Conservation (phyloP, 768 basidiomycete genomes). For the Mycena metata region DNA sequence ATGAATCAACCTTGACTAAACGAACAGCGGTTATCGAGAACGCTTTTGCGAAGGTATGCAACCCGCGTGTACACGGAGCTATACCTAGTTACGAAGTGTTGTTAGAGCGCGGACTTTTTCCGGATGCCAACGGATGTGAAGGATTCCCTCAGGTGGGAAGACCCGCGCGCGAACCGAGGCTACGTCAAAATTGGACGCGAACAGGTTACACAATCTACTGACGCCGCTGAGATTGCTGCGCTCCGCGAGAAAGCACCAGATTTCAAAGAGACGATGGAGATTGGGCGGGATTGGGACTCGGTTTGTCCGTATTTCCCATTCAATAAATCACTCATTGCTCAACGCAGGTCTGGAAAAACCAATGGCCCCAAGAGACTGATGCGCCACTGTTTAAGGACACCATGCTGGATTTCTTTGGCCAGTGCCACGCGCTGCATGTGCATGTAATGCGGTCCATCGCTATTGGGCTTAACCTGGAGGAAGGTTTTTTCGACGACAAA, state of each 20-base stretch:
- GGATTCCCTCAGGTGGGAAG: slow-evolving; percentile 81
- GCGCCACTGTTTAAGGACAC: slow-evolving; percentile 77
- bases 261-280: slow-evolving; percentile 90
- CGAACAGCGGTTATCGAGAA: slow-evolving; percentile 61
- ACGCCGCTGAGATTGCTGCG: slow-evolving; percentile 78
- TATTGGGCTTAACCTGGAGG: slow-evolving; percentile 79
- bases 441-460: slow-evolving; percentile 90
- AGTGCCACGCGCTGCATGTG: slow-evolving; percentile 81
- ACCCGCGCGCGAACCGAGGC: slow-evolving; percentile 88
- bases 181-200: slow-evolving; percentile 88
- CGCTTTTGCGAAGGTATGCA: slow-evolving; percentile 73
- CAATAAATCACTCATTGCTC: too few relatives aligned
- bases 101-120: slow-evolving; percentile 86
- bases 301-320: slow-evolving; percentile 18
- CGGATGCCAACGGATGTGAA: slow-evolving; percentile 71
- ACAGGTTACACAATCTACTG: slow-evolving; percentile 80
- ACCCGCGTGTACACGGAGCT: too few relatives aligned
- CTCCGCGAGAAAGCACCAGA: slow-evolving; percentile 85
- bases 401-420: slow-evolving; percentile 79
- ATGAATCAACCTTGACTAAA: not conserved
- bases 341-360: slow-evolving; percentile 71
- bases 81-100: not conserved
- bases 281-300: slow-evolving; percentile 86
- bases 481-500: slow-evolving; percentile 81
- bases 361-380: slow-evolving; percentile 78